These are phyloP conservation scores for Beverwykella pulmonaria DNA, from an alignment of 495 filamentous ascomycete species.

Conservation along the genomic window DNA sequence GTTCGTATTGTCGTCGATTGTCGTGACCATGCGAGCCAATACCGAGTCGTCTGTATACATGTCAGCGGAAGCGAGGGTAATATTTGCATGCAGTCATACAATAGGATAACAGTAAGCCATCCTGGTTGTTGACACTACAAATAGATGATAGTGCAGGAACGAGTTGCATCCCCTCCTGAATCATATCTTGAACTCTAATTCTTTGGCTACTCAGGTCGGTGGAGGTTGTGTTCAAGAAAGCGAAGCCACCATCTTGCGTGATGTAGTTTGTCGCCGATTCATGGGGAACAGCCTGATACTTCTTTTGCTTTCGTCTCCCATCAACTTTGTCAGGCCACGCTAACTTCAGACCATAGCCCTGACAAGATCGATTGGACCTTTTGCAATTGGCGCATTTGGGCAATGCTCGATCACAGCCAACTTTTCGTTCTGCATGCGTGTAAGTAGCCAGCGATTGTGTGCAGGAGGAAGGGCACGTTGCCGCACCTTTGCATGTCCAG, in stretches of 20 bases:
- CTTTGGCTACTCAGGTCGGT: constrained; percentile 11
- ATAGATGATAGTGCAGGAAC: constrained; percentile 1
- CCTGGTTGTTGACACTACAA: not conserved
- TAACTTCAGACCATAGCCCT: constrained; percentile 29
- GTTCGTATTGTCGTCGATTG: constrained; percentile 28
- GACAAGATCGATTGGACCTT: constrained; percentile 19
- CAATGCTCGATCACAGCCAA: constrained; percentile 21
- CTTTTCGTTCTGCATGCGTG: constrained; percentile 17
- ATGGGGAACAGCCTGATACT: constrained; percentile 1
- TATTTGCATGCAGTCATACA: constrained; percentile 5
- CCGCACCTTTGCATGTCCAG: constrained; percentile 28
- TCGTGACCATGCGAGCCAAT: constrained; percentile 29
- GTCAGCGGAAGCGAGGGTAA: not conserved
- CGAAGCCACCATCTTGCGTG: constrained; percentile 8
- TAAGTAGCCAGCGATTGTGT: not conserved
- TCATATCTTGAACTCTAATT: constrained; percentile 12
- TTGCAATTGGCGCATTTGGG: constrained; percentile 24
- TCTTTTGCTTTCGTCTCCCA: constrained; percentile 31
- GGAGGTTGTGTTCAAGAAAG: constrained; percentile 22
- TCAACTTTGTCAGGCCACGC: constrained; percentile 30
- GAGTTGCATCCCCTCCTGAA: constrained; percentile 1
- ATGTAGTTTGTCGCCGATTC: not conserved
- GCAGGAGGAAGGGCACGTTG: not conserved
- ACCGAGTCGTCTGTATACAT: constrained; percentile 14
- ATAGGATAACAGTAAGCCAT: constrained; percentile 18